phyloP scores from a whole-genome alignment of 108 stramenopile species.

The Aurantiochytrium sp. region DNA sequence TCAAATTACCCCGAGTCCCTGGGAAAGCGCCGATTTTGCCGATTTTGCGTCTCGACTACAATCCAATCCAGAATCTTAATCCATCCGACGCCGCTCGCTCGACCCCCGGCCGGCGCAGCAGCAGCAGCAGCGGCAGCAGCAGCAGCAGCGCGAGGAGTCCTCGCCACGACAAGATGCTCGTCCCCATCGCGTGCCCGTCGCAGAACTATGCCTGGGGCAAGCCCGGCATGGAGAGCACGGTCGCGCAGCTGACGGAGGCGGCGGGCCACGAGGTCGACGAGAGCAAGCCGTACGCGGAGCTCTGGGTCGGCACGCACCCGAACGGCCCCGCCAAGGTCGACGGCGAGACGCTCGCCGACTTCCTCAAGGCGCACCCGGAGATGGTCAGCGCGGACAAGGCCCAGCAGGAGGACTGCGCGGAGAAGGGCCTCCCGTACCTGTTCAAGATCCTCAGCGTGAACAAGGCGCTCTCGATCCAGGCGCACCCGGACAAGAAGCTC shows the following conservation, averaged over 20 bases:
- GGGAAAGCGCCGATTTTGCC: too few species aligned
- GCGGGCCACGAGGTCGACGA: constrained; percentile 24
- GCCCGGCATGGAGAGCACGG: constrained; percentile 40
- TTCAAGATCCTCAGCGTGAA: constrained; percentile 76
- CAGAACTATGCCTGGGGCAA: constrained; percentile 67
- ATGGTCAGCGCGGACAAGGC: not conserved
- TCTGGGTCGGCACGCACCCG: constrained; percentile 70
- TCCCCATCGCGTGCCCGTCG: constrained; percentile 50
- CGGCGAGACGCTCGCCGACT: not conserved
- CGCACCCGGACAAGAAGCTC: constrained; percentile 62
- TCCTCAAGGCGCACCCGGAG: constrained; percentile 8
- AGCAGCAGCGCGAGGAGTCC: too few species aligned
- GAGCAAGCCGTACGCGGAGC: constrained; percentile 53
- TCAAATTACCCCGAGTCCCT: too few species aligned
- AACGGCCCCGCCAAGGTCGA: constrained; percentile 51
- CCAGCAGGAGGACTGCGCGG: constrained; percentile 17
- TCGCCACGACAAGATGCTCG: constrained; percentile 44
- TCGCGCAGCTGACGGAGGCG: constrained; percentile 47
- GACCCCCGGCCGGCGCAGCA: too few species aligned
- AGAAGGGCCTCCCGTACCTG: constrained; percentile 69
- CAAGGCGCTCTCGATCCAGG: constrained; percentile 74
- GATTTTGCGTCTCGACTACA: too few species aligned
- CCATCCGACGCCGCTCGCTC: too few species aligned
- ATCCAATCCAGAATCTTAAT: too few species aligned
- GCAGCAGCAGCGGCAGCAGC: too few species aligned